Conservation (phyloP, 1,284 basidiomycete genomes). For the Rhodotorula sp. region DNA sequence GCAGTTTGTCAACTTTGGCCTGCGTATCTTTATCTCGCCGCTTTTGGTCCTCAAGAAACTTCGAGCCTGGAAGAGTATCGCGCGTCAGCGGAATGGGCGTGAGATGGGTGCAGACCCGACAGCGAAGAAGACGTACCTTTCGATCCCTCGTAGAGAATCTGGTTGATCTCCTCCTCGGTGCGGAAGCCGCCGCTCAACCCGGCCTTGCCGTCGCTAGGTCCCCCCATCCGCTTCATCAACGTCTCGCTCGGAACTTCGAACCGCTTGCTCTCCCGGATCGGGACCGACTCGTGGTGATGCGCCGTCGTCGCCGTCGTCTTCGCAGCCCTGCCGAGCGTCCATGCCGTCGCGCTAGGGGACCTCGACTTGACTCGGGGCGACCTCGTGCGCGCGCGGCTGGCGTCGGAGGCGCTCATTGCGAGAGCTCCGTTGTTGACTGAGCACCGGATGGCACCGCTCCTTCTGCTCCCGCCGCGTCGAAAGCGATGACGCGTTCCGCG, state of each 20-base stretch:
- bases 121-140: constrained; percentile 27
- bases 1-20: constrained; percentile 9
- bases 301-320: background rate
- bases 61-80: constrained; percentile 13
- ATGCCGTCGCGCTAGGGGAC: background rate
- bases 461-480: no score
- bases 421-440: no score
- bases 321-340: background rate
- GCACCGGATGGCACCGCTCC: no score
- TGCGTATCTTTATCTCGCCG: constrained; percentile 19
- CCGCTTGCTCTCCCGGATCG: background rate
- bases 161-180: constrained; percentile 21
- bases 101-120: background rate
- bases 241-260: constrained; percentile 5
- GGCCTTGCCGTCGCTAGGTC: constrained; percentile 42
- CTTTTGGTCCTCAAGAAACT: constrained; percentile 34
- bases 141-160: constrained; percentile 41
- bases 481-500: no score
- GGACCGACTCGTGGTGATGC: background rate
- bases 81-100: no score
- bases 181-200: constrained; percentile 32
- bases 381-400: background rate
- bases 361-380: background rate
- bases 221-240: constrained; percentile 36
- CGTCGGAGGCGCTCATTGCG: no score